phyloP scores from a whole-genome alignment of 2,329 filamentous ascomycete genomes.

The Arachnopeziza araneosa region DNA sequence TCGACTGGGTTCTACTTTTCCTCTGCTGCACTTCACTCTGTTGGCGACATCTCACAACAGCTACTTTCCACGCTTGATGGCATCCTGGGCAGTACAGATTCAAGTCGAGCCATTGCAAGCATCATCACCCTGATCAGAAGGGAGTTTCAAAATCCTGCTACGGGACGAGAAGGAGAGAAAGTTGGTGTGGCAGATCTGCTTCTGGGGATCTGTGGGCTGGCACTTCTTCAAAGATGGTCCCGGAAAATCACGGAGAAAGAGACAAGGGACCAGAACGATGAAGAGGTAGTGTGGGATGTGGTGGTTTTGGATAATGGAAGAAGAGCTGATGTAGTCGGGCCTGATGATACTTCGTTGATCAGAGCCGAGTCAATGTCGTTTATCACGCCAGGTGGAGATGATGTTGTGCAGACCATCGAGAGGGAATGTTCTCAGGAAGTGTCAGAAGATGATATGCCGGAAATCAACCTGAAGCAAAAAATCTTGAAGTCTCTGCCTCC shows the following conservation, averaged over 20 bases:
- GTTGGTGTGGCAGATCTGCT: constrained; percentile 58
- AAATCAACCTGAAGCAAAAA: constrained; percentile 45
- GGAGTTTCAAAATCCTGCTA: constrained; percentile 59
- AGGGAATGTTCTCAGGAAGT: constrained; percentile 34
- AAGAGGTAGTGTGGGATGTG: constrained; percentile 61
- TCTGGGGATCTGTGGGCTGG: constrained; percentile 54
- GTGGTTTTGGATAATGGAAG: constrained; percentile 55
- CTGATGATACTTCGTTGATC: constrained; percentile 24
- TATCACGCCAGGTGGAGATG: constrained; percentile 22
- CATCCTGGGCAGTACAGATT: constrained; percentile 64
- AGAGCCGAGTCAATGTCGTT: constrained; percentile 33
- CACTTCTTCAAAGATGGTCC: constrained; percentile 55
- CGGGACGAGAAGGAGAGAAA: constrained; percentile 51
- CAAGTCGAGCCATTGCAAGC: constrained; percentile 60
- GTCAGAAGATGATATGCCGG: constrained; percentile 35
- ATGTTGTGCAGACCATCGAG: constrained; percentile 35
- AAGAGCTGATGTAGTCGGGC: constrained; percentile 48
- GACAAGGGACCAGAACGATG: constrained; percentile 39
- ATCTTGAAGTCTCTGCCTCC: constrained; percentile 50
- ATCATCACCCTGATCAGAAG: constrained; percentile 59
- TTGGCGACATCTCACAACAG: constrained; percentile 52
- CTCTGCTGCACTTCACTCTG: constrained; percentile 47
- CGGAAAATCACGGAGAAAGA: constrained; percentile 47
- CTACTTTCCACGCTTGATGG: constrained; percentile 56
- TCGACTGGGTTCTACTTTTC: constrained; percentile 55